A percentile compares a stretch with the other conserved stretches of the same genome.
phyloP scores from a whole-genome alignment of 202 grass and related monocot genomes.

The Carex sylvatica region DNA sequence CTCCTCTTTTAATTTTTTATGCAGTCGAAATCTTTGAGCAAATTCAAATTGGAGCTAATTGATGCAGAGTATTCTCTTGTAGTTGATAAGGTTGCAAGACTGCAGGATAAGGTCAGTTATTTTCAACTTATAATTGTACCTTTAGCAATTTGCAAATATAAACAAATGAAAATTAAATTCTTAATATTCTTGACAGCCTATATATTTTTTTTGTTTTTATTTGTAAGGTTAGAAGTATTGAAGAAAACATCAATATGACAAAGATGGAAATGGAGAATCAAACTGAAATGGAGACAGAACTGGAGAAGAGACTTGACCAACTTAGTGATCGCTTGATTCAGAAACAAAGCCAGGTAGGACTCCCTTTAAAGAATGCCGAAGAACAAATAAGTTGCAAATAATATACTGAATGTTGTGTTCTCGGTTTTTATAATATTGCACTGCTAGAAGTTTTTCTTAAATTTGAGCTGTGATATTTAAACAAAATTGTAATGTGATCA shows the following conservation, averaged over 20 bases:
- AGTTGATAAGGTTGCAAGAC: conserved; percentile 70
- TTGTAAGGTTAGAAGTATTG: conserved; percentile 69
- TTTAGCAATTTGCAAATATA: not conserved
- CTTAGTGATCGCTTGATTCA: conserved; percentile 96
- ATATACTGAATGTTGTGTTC: not conserved
- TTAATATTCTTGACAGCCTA: not conserved
- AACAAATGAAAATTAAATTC: not conserved
- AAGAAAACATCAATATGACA: conserved; percentile 75
- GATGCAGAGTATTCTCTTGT: conserved; percentile 70
- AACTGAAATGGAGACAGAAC: conserved; percentile 81
- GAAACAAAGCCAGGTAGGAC: conserved; percentile 87
- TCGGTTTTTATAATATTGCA: not conserved
- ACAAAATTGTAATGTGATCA: not conserved
- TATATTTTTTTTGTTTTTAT: not conserved
- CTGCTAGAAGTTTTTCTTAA: not conserved
- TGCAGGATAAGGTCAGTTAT: conserved; percentile 78
- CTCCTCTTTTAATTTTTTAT: conserved; percentile 36
- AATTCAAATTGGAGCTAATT: conserved; percentile 71
- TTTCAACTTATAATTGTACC: conserved; percentile 3
- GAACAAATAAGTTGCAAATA: not conserved
- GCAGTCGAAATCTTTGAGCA: conserved; percentile 82
- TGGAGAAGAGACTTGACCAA: conserved; percentile 93
- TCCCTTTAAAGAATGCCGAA: not conserved
- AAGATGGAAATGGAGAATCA: conserved; percentile 71
- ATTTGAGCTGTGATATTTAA: not conserved